These are phyloP conservation scores for Fusarium sp. DNA, from an alignment of 2,329 filamentous ascomycete genomes.

Conservation along the genomic window DNA sequence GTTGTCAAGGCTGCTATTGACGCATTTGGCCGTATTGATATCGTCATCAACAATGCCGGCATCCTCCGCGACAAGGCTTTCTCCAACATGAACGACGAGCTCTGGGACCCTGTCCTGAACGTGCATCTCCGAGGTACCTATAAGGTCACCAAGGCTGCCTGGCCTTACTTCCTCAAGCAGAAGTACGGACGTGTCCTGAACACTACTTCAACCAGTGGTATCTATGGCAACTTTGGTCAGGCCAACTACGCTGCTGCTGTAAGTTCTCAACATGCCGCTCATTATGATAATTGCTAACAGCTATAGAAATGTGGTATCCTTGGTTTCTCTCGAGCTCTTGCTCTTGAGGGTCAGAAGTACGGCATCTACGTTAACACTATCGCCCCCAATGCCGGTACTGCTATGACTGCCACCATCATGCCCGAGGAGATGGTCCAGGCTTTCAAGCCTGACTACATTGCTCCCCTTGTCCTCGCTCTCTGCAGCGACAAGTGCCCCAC, in stretches of 20 bases:
- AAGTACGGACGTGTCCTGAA: constrained; percentile 98
- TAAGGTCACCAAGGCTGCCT: constrained; percentile 96
- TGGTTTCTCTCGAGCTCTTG: constrained; percentile 92
- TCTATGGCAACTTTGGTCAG: constrained; percentile 99
- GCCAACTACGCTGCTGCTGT: constrained; percentile 94
- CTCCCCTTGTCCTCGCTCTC: constrained; percentile 88
- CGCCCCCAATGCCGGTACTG: constrained; percentile 94
- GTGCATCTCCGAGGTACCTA: constrained; percentile 96
- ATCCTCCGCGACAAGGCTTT: constrained; percentile 99
- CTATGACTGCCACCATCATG: constrained; percentile 93
- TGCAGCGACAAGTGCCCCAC: constrained; percentile 86
- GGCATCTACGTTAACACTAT: constrained; percentile 99
- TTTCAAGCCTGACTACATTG: constrained; percentile 99
- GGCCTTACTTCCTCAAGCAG: constrained; percentile 97
- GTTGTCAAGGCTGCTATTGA: constrained; percentile 96
- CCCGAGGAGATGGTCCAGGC: constrained; percentile 98
- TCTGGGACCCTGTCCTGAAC: constrained; percentile 92
- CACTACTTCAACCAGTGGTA: constrained; percentile 95
- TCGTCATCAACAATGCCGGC: constrained; percentile 97
- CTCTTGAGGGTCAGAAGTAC: constrained; percentile 93
- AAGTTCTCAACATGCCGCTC: constrained; percentile 51
- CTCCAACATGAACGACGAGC: constrained; percentile 93
- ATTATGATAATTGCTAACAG: constrained; percentile 25
- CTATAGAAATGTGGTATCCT: constrained; percentile 89
- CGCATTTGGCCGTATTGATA: constrained; percentile 91